Conservation (phyloP, 352 stramenopile species). For the Pythium aristosporum region DNA sequence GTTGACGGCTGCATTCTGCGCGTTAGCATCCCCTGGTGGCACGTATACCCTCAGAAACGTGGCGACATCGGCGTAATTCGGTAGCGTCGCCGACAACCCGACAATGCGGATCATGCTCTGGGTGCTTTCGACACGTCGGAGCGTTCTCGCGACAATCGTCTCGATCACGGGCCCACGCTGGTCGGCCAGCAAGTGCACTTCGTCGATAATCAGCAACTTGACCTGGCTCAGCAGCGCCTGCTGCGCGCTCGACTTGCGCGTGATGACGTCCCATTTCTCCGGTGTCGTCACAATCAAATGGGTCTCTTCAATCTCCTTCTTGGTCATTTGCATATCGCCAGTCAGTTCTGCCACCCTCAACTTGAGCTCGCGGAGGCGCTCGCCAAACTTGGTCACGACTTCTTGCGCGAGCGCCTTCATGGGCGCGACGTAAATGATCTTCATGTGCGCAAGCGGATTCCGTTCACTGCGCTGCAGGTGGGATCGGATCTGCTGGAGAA, state of each 20-base stretch:
- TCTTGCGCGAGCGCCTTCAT: slow-evolving; percentile 99
- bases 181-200: slow-evolving; percentile 98
- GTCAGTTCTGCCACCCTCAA: slow-evolving; percentile 93
- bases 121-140: slow-evolving; percentile 97
- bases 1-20: slow-evolving; percentile 74
- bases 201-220: slow-evolving; percentile 99
- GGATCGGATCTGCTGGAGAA: slow-evolving; percentile 91
- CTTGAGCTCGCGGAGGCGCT: slow-evolving; percentile 71
- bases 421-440: slow-evolving; percentile 96
- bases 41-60: slow-evolving; percentile 96
- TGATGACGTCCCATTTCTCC: slow-evolving; percentile 99
- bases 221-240: slow-evolving; percentile 89
- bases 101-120: slow-evolving; percentile 98
- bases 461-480: slow-evolving; percentile 48
- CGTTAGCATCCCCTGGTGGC: slow-evolving; percentile 40
- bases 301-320: slow-evolving; percentile 94
- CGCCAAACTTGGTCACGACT: slow-evolving; percentile 98
- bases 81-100: slow-evolving; percentile 97
- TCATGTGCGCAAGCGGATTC: slow-evolving; percentile 74
- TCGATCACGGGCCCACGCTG: slow-evolving; percentile 99
- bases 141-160: slow-evolving; percentile 97
- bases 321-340: slow-evolving; percentile 98
- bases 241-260: slow-evolving; percentile 94
- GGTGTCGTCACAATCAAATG: slow-evolving; percentile 98
- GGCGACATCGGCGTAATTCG: slow-evolving; percentile 99